phyloP scores from a whole-genome alignment of 2,329 filamentous ascomycete genomes.

The Aspergillus sp. region DNA sequence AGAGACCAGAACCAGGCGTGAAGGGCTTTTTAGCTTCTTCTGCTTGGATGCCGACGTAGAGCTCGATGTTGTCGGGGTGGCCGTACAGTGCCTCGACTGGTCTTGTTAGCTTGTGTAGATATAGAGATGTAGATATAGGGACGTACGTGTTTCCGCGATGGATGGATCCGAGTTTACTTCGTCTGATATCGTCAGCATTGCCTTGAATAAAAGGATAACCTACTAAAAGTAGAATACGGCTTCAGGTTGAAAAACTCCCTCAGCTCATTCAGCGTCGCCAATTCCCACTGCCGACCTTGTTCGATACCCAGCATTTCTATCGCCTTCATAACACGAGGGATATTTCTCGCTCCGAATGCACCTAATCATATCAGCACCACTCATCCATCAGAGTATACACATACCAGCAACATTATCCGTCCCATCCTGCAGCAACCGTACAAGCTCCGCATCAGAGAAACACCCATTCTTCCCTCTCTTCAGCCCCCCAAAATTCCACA shows the following conservation, averaged over 20 bases:
- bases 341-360: too few relatives aligned
- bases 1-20: conserved; percentile 33
- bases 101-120: too few relatives aligned
- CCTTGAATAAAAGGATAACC: too few relatives aligned
- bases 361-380: too few relatives aligned
- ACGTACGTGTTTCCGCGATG: conserved; percentile 43
- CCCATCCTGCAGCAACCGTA: conserved; percentile 57
- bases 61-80: conserved; percentile 62
- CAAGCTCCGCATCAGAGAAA: conserved; percentile 66
- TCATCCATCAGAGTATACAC: too few relatives aligned
- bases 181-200: conserved; percentile 13
- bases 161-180: conserved; percentile 55
- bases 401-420: conserved; percentile 50
- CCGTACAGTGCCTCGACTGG: conserved; percentile 44
- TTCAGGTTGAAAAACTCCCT: conserved; percentile 59
- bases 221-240: conserved; percentile 48
- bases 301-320: too few relatives aligned
- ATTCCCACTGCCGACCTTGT: conserved; percentile 26
- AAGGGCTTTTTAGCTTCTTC: conserved; percentile 36
- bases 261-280: conserved; percentile 49
- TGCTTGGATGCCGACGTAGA: conserved; percentile 62
- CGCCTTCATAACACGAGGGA: too few relatives aligned
- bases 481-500: conserved; percentile 60
- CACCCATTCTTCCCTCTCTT: conserved; percentile 56
- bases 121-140: too few relatives aligned